Conservation (phyloP, 1,139 yeast species). For the Lodderomyces margitis region DNA sequence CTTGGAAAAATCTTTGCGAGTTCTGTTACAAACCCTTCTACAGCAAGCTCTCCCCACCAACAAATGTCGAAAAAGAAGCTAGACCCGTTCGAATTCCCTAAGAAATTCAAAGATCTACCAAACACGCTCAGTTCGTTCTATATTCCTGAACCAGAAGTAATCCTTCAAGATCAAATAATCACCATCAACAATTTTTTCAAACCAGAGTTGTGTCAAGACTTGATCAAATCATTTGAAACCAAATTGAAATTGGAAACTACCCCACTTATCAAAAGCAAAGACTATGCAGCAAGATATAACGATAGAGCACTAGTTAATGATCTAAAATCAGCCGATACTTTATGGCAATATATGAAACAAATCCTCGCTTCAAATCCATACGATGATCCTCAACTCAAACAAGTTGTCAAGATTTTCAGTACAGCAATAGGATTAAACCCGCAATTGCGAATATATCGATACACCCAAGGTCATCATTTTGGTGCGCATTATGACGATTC, state of each 20-base stretch:
- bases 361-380: slow-evolving; percentile 33
- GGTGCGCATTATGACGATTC: slow-evolving; percentile 66
- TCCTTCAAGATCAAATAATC: slow-evolving; percentile 45
- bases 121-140: slow-evolving; percentile 26
- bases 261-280: slow-evolving; percentile 46
- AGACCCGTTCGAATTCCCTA: slow-evolving; percentile 25
- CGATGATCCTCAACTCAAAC: slow-evolving; percentile 26
- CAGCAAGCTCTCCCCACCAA: no score
- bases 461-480: slow-evolving; percentile 58
- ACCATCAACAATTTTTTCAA: slow-evolving; percentile 43
- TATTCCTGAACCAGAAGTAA: slow-evolving; percentile 32
- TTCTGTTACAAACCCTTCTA: no score
- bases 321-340: slow-evolving; percentile 31
- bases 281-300: slow-evolving; percentile 60
- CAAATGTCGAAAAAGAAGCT: slow-evolving; percentile 1
- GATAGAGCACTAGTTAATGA: slow-evolving; percentile 50
- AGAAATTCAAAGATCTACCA: slow-evolving; percentile 22
- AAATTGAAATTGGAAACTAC: slow-evolving; percentile 45
- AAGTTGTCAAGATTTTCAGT: slow-evolving; percentile 25
- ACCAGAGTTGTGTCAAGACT: slow-evolving; percentile 40
- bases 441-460: slow-evolving; percentile 56
- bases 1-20: no score
- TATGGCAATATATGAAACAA: slow-evolving; percentile 45
- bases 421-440: slow-evolving; percentile 55
- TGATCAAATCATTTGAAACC: slow-evolving; percentile 37